Evolutionary conservation across 169 alveolate species (phyloP).

Genomic region (Theileria parva): DNA sequence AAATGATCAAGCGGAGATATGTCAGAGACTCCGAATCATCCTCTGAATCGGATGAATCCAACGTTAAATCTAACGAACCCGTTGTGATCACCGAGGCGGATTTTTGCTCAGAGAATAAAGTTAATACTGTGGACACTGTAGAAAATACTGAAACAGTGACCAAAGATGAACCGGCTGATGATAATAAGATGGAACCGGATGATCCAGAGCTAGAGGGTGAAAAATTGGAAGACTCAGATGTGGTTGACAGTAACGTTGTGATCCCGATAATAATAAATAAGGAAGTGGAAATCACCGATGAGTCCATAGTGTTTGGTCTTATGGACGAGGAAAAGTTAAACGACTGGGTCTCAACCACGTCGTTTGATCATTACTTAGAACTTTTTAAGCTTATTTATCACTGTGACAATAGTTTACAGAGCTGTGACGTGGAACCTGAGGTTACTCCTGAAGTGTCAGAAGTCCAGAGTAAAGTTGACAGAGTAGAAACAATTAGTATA

Average conservation of each 20-base stretch:
- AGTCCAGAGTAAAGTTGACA: background rate
- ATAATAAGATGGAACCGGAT: background rate
- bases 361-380: conserved; percentile 23
- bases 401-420: background rate
- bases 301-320: conserved; percentile 42
- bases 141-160: no score
- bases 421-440: background rate
- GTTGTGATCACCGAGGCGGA: conserved; percentile 16
- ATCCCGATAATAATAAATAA: conserved; percentile 48
- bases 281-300: conserved; percentile 31
- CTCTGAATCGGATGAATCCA: conserved; percentile 24
- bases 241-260: background rate
- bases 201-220: background rate
- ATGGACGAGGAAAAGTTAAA: conserved; percentile 28
- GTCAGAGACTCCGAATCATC: background rate
- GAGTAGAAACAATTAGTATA: background rate
- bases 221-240: background rate
- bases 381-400: background rate
- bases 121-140: no score
- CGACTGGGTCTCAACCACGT: conserved; percentile 50
- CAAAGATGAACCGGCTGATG: conserved; percentile 6
- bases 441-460: background rate
- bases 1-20: conserved; percentile 4
- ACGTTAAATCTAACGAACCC: conserved; percentile 9
- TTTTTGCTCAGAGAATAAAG: background rate